These are phyloP conservation scores for Euptelea pleiosperma DNA, from an alignment of 164 flowering plant species.

Conservation along the genomic window DNA sequence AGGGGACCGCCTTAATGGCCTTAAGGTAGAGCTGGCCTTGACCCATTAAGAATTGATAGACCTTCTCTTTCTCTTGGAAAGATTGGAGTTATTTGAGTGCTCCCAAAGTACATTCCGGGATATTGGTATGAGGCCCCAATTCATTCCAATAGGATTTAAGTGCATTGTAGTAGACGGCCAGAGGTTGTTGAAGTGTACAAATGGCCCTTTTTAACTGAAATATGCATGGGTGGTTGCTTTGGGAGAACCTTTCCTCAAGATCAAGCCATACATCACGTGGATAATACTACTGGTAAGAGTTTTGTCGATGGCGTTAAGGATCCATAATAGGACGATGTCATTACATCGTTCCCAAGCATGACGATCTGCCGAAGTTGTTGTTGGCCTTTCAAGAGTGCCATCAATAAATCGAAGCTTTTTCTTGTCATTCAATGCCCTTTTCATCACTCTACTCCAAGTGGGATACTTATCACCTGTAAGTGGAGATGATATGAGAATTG, in stretches of 20 bases:
- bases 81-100: neutral
- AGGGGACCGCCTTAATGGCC: too few relatives aligned
- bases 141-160: too few relatives aligned
- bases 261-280: too few relatives aligned
- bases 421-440: neutral
- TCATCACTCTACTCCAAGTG: neutral
- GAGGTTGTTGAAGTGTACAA: too few relatives aligned
- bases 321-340: neutral
- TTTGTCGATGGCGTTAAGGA: neutral
- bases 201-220: slow-evolving; percentile 6
- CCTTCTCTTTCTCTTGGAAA: neutral
- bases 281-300: too few relatives aligned
- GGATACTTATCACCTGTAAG: neutral
- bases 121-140: too few relatives aligned
- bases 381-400: neutral
- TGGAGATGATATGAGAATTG: neutral
- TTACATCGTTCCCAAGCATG: neutral
- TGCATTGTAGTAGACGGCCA: neutral
- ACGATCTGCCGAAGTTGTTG: neutral
- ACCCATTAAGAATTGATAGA: slow-evolving; percentile 3
- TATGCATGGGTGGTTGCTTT: neutral
- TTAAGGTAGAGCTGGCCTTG: too few relatives aligned
- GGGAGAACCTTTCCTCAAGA: neutral
- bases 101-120: neutral
- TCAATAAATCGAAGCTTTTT: neutral